Conservation (phyloP, 345 rosid species). For the Citrus trifoliata region DNA sequence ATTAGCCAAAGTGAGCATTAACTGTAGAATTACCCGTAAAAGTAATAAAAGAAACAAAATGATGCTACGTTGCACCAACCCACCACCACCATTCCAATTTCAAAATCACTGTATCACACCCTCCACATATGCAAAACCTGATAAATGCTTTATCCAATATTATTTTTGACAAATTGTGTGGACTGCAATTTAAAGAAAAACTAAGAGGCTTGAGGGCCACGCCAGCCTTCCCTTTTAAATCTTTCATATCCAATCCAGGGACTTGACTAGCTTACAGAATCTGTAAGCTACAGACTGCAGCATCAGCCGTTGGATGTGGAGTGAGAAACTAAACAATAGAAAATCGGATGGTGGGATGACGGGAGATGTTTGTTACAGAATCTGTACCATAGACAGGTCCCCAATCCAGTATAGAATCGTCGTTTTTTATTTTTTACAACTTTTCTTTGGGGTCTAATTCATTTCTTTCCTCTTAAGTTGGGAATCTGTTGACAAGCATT, state of each 20-base stretch:
- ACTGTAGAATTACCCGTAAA: no score
- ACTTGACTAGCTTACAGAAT: no score
- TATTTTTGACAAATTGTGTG: background rate
- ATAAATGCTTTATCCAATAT: background rate
- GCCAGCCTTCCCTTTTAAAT: background rate
- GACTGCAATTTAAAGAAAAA: background rate
- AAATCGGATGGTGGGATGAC: no score
- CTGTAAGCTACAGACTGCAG: no score
- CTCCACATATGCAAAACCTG: background rate
- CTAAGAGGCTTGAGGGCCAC: background rate
- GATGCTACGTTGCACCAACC: background rate
- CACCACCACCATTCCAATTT: background rate
- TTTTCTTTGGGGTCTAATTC: no score
- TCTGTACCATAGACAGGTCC: no score
- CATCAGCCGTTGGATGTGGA: no score
- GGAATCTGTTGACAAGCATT: no score
- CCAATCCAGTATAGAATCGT: background rate
- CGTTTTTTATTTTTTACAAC: accelerated
- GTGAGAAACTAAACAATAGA: no score
- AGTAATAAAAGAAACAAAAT: background rate
- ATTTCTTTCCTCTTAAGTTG: background rate
- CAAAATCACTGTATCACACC: background rate
- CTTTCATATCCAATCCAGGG: background rate
- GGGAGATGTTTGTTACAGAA: no score
- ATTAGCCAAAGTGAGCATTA: no score